phyloP scores from a whole-genome alignment of 176 grass and related monocot species.

The Elymus sibiricus region DNA sequence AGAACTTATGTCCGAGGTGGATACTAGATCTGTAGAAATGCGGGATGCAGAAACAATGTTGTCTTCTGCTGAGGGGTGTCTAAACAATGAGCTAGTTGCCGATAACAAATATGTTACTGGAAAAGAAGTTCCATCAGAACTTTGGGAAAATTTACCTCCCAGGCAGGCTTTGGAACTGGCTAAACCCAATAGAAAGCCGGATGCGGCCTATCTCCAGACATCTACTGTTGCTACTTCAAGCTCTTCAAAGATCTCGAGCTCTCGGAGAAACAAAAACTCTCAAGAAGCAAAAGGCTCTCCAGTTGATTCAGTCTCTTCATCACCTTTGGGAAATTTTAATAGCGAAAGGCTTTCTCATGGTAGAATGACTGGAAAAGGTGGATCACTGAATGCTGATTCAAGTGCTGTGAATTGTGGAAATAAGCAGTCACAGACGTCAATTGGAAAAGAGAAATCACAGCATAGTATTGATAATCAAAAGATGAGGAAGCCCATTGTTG shows the following conservation, averaged over 20 bases:
- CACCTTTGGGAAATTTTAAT: conserved; percentile 43
- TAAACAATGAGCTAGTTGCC: conserved; percentile 15
- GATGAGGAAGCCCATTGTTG: conserved; percentile 20
- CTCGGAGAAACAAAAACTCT: conserved; percentile 45
- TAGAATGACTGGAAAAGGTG: conserved; percentile 34
- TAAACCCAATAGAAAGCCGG: conserved; percentile 28
- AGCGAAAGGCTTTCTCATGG: conserved; percentile 36
- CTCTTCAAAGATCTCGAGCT: conserved; percentile 65
- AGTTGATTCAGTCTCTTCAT: conserved; percentile 71
- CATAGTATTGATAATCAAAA: conserved; percentile 35
- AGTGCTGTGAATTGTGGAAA: conserved; percentile 17
- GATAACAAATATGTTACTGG: conserved; percentile 30
- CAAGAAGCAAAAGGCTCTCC: conserved; percentile 57
- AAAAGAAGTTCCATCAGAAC: conserved; percentile 41
- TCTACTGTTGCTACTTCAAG: conserved; percentile 55
- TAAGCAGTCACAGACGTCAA: conserved; percentile 22
- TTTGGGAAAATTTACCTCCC: conserved; percentile 22
- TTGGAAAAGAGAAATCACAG: conserved; percentile 36
- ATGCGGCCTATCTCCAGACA: conserved; percentile 31
- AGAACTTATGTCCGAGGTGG: background rate
- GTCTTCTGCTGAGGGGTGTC: conserved; percentile 6
- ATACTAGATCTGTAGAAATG: conserved; percentile 13
- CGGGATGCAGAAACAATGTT: background rate
- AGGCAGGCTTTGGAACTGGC: conserved; percentile 18
- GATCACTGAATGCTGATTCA: conserved; percentile 43